Percentiles rank a stretch among this genome's conserved stretches.
Conservation (phyloP, 441 rosid genomes). For the Erysimum cheiri region DNA sequence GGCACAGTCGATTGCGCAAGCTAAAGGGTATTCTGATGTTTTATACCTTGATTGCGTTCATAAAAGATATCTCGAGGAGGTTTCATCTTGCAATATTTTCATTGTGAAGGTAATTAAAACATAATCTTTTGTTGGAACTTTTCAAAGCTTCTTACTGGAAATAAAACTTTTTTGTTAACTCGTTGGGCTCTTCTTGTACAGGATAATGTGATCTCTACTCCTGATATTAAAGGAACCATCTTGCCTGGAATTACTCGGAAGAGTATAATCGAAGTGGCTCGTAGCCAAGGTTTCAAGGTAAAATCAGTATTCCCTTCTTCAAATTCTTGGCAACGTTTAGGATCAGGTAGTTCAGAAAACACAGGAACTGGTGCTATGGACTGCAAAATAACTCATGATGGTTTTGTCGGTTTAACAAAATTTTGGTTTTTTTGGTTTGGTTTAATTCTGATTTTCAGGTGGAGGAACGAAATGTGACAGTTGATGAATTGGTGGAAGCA, state of each 20-base stretch:
- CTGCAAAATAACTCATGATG: background rate
- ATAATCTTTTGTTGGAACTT: background rate
- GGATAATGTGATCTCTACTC: conserved; percentile 69
- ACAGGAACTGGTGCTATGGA: background rate
- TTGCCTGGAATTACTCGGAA: conserved; percentile 84
- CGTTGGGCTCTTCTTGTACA: conserved; percentile 26
- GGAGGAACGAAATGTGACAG: conserved; percentile 70
- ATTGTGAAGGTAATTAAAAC: conserved; percentile 73
- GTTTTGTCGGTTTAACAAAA: background rate
- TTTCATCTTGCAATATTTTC: conserved; percentile 94
- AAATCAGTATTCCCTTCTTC: background rate
- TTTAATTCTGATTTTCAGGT: conserved; percentile 52
- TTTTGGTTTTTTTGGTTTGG: background rate
- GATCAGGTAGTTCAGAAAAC: background rate
- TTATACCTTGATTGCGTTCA: conserved; percentile 89
- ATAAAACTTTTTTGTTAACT: background rate
- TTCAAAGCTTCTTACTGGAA: conserved; percentile 1
- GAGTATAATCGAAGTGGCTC: conserved; percentile 84
- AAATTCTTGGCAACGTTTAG: background rate
- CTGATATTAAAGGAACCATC: conserved; percentile 76
- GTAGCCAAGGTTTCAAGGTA: conserved; percentile 80
- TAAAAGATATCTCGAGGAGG: conserved; percentile 84
- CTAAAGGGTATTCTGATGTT: conserved; percentile 92
- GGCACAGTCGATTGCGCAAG: conserved; percentile 87
- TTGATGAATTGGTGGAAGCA: conserved; percentile 83